Percentiles rank a stretch among this genome's conserved stretches.
Conservation (phyloP, 2,329 filamentous ascomycete species). For the Aspergillus sp. region DNA sequence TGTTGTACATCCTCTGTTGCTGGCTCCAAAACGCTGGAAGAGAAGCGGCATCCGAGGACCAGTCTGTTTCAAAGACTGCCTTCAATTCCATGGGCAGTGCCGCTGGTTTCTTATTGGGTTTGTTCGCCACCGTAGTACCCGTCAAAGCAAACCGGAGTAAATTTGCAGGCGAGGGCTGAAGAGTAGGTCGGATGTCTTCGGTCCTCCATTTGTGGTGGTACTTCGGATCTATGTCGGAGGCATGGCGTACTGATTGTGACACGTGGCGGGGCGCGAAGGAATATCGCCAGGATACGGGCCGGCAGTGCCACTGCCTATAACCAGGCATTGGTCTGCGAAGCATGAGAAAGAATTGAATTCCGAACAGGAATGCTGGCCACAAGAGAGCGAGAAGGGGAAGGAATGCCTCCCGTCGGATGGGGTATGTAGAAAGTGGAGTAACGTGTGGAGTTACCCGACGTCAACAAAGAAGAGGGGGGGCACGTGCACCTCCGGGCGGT, state of each 20-base stretch:
- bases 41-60: conserved; percentile 17
- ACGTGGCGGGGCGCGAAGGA: not conserved
- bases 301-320: not conserved
- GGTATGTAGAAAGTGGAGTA: not conserved
- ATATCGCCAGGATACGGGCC: conserved; percentile 1
- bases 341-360: not conserved
- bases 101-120: conserved; percentile 3
- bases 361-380: not conserved
- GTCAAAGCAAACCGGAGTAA: conserved; percentile 34
- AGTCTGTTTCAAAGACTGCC: conserved; percentile 22
- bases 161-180: conserved; percentile 27
- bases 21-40: conserved; percentile 23
- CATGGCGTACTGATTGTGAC: conserved; percentile 1
- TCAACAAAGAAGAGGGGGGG: not conserved
- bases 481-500: not conserved
- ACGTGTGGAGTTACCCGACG: not conserved
- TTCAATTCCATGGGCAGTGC: conserved; percentile 13
- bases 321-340: conserved; percentile 6
- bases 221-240: not conserved
- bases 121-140: conserved; percentile 15
- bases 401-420: not conserved
- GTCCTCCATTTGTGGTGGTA: not conserved
- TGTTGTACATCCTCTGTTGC: conserved; percentile 10
- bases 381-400: not conserved
- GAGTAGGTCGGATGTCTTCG: not conserved